Base-by-base conservation (phyloP, 2,329 filamentous ascomycete species). In the Scedosporium minutisporum region DNA sequence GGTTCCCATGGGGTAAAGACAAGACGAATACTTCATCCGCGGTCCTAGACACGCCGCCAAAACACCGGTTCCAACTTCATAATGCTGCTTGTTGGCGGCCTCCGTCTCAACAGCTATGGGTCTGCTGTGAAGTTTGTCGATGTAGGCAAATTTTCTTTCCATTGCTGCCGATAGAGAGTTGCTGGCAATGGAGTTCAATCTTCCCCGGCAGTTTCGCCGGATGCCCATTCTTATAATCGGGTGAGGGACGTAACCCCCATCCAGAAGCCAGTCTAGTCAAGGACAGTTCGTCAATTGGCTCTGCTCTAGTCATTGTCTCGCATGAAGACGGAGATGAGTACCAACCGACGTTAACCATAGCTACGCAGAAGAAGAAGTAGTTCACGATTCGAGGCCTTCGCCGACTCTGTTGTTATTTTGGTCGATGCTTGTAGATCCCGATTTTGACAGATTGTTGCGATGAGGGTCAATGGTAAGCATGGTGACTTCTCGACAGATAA, bases 1-100 rank as follows among this genome's bases (percentile, higher is more conserved):
- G 64, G 76, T 75, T 16, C 84, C 85, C 64, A 80, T 82, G 3
- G 82, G 81, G 71, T 90, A 90, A 68, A 88, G 75, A 70, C 84
- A 87, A 66, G 77, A 80, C n/a, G 82, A 86, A 71, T 89, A 90
- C 78, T 90, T 90, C 86, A 90, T 89, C 62, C 86, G 76, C 3
- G 85, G 84, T 0, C 87, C 87, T 12, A 90, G 74, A 71, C 81
- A 85, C 29, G 80, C 82, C 29, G 75, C 73, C 48, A 90, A 72
- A 25, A 89, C 82, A 3, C 83, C 84, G 0, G 87, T 88, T 46
- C 84, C 85, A 48, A 90, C 87, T 73, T 90, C 87, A 69, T 90
- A 90, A 72, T 90, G 87, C 77, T 90, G 87, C 68, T 82, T 76
- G 70, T 90, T 89, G 23, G 87, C 87, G 2, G 79, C 75, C 3